These are phyloP conservation scores for Aspergillus funiculosus DNA, from an alignment of 495 filamentous ascomycete genomes.

Conservation along the genomic window DNA sequence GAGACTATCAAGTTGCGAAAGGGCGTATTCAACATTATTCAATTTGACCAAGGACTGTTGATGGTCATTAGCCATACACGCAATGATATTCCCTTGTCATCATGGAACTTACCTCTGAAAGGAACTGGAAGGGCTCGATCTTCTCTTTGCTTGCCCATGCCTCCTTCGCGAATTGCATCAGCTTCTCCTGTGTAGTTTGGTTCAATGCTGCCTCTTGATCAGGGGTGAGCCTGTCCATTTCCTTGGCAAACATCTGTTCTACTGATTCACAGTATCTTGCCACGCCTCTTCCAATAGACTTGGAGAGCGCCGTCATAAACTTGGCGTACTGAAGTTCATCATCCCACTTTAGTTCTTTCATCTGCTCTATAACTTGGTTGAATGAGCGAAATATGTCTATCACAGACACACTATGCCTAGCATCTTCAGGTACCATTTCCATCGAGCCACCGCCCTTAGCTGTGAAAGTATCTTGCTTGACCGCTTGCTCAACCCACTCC, in stretches of 20 bases:
- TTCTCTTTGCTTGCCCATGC: constrained; percentile 92
- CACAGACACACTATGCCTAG: constrained; percentile 86
- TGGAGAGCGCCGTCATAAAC: constrained; percentile 95
- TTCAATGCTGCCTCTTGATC: constrained; percentile 73
- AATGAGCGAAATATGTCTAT: constrained; percentile 94
- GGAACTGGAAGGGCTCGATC: constrained; percentile 97
- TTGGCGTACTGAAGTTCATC: constrained; percentile 89
- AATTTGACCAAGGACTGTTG: constrained; percentile 88
- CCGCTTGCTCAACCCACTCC: constrained; percentile 82
- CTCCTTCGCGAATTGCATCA: constrained; percentile 87
- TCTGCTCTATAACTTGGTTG: constrained; percentile 80
- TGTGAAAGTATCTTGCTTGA: constrained; percentile 79
- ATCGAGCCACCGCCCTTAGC: constrained; percentile 56
- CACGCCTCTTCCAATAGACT: constrained; percentile 76
- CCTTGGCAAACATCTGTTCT: constrained; percentile 77
- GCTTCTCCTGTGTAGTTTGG: constrained; percentile 84
- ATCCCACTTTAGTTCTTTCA: constrained; percentile 83
- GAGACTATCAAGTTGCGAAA: constrained; percentile 81
- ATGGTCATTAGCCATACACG: constrained; percentile 12
- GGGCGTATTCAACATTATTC: constrained; percentile 94
- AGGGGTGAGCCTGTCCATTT: constrained; percentile 87
- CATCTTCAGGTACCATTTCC: constrained; percentile 65
- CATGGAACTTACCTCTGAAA: constrained; percentile 62
- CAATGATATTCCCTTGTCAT: neutral
- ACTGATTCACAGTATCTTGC: constrained; percentile 87